These are phyloP conservation scores for Linum usitatissimum DNA, from an alignment of 345 rosid species.

Conservation along the genomic window DNA sequence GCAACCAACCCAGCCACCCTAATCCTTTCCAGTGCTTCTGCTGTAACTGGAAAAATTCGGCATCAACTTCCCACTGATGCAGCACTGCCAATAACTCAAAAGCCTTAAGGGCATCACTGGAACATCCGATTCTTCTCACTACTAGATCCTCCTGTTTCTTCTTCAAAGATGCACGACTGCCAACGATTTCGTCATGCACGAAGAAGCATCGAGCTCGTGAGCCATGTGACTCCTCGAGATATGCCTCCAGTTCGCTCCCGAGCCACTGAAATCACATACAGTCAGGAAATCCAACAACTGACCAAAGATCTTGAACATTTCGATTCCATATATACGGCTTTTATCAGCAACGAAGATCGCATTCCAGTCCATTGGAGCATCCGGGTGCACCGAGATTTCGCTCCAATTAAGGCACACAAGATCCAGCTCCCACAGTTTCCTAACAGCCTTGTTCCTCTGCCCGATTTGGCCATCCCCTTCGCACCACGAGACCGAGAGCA, in stretches of 20 bases:
- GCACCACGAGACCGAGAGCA: conserved; percentile 98
- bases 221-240: conserved; percentile 64
- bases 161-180: conserved; percentile 60
- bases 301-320: conserved; percentile 97
- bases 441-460: conserved; percentile 85
- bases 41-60: too few species aligned
- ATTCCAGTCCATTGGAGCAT: conserved; percentile 99
- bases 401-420: conserved; percentile 72
- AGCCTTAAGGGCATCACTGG: too few species aligned
- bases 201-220: conserved; percentile 67
- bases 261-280: conserved; percentile 37
- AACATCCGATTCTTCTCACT: too few species aligned
- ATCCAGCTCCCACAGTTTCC: conserved; percentile 94
- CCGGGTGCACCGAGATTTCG: conserved; percentile 83
- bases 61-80: too few species aligned
- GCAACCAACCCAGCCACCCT: too few species aligned
- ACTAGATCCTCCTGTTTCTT: too few species aligned
- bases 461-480: conserved; percentile 97
- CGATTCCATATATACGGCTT: conserved; percentile 66
- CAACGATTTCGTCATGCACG: conserved; percentile 71
- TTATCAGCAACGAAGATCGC: conserved; percentile 74
- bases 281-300: conserved; percentile 83
- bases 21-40: too few species aligned
- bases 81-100: too few species aligned
- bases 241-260: conserved; percentile 56